A percentile compares a stretch with the other conserved stretches of the same genome.
phyloP scores from a whole-genome alignment of 441 rosid genomes.

The Capsella rubella region DNA sequence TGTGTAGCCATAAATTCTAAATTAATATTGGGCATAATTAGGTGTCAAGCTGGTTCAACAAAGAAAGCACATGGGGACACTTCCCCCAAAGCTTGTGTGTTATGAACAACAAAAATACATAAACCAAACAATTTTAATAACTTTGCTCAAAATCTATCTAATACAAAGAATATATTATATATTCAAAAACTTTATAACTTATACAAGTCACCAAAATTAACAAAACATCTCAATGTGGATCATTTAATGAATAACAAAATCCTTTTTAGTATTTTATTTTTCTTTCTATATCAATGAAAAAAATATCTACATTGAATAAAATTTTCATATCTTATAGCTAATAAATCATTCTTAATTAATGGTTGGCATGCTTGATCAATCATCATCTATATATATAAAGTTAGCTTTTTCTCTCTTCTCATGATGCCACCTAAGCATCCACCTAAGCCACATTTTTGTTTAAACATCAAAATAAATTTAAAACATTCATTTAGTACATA shows the following conservation, averaged over 20 bases:
- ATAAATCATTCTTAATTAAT: slow-evolving; percentile 13
- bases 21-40: slow-evolving; percentile 40
- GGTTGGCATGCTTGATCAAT: slow-evolving; percentile 35
- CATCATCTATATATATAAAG: too few species aligned
- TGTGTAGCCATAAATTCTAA: slow-evolving; percentile 31
- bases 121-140: slow-evolving; percentile 20
- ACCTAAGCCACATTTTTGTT: too few species aligned
- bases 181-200: not conserved
- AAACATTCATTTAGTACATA: too few species aligned
- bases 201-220: not conserved
- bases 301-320: not conserved
- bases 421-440: too few species aligned
- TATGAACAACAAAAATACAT: slow-evolving; percentile 2
- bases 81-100: slow-evolving; percentile 35
- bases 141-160: slow-evolving; percentile 32
- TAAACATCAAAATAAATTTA: too few species aligned
- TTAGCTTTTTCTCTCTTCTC: too few species aligned
- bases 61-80: slow-evolving; percentile 47
- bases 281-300: not conserved
- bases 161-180: not conserved
- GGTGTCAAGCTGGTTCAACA: slow-evolving; percentile 47
- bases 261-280: not conserved
- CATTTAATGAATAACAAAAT: slow-evolving; percentile 8
- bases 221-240: not conserved
- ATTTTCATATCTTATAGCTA: not conserved